These are phyloP conservation scores for Viridothelium virens DNA, from an alignment of 495 filamentous ascomycete species.

Conservation along the genomic window DNA sequence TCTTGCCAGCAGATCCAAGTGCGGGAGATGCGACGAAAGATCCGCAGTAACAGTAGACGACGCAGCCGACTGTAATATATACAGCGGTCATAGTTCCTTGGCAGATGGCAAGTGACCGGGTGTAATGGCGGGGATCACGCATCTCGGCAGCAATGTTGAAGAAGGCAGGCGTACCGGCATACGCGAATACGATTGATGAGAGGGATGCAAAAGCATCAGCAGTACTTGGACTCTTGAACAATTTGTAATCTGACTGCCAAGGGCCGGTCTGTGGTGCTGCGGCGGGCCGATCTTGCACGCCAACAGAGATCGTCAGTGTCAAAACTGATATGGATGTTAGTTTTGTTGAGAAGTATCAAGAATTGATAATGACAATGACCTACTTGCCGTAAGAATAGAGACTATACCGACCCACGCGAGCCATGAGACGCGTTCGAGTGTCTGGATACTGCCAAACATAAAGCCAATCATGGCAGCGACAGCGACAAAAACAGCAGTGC, in stretches of 20 bases:
- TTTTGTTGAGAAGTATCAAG: background rate
- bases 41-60: constrained; percentile 20
- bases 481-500: constrained; percentile 34
- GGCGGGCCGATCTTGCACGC: constrained; percentile 29
- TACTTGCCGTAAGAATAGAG: constrained; percentile 37
- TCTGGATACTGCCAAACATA: constrained; percentile 34
- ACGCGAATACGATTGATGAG: constrained; percentile 17
- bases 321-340: constrained; percentile 13
- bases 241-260: constrained; percentile 21
- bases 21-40: constrained; percentile 21
- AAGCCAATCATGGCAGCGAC: constrained; percentile 35
- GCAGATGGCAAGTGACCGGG: constrained; percentile 25
- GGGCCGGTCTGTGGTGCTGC: constrained; percentile 30
- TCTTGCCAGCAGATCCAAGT: constrained; percentile 19
- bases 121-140: constrained; percentile 18
- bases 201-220: constrained; percentile 18
- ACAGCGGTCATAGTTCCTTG: constrained; percentile 32
- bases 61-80: constrained; percentile 17
- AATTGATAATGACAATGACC: background rate
- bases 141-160: constrained; percentile 20
- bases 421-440: constrained; percentile 36
- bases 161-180: constrained; percentile 17
- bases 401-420: constrained; percentile 38
- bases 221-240: constrained; percentile 20
- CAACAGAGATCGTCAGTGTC: constrained; percentile 16